phyloP scores from a whole-genome alignment of 306 rosid species.

The Pachyrhizus erosus region DNA sequence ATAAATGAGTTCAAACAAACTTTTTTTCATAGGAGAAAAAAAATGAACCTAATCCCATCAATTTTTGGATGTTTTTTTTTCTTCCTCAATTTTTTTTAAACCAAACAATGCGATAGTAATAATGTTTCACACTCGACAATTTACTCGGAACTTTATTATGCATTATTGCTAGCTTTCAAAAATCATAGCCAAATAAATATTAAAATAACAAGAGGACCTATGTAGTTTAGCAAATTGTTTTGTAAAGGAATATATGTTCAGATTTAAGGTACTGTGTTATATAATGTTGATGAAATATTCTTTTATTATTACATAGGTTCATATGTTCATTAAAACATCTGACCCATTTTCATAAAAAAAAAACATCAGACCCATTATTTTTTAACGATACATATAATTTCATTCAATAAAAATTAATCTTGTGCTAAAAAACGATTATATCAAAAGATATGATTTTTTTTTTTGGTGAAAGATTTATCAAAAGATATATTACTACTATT shows the following conservation, averaged over 20 bases:
- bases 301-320: not conserved
- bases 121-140: not conserved
- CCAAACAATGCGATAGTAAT: not conserved
- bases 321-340: not conserved
- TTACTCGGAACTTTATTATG: not conserved
- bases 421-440: not conserved
- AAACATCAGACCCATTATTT: not conserved
- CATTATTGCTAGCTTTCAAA: slow-evolving; percentile 27
- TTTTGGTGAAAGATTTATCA: not conserved
- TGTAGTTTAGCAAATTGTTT: not conserved
- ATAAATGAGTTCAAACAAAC: not conserved
- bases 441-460: not conserved
- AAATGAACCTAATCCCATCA: not conserved
- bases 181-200: slow-evolving; percentile 9
- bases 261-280: not conserved
- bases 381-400: not conserved
- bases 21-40: not conserved
- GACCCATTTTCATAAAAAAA: too few relatives aligned
- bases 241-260: not conserved
- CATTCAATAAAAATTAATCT: not conserved
- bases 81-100: not conserved
- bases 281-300: not conserved
- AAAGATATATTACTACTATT: not conserved
- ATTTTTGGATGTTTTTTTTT: not conserved
- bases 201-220: not conserved